A percentile compares a stretch with the other conserved stretches of the same genome.
These are phyloP conservation scores for Platanthera guangdongensis DNA, from an alignment of 106 monocot genomes.

Conservation along the genomic window DNA sequence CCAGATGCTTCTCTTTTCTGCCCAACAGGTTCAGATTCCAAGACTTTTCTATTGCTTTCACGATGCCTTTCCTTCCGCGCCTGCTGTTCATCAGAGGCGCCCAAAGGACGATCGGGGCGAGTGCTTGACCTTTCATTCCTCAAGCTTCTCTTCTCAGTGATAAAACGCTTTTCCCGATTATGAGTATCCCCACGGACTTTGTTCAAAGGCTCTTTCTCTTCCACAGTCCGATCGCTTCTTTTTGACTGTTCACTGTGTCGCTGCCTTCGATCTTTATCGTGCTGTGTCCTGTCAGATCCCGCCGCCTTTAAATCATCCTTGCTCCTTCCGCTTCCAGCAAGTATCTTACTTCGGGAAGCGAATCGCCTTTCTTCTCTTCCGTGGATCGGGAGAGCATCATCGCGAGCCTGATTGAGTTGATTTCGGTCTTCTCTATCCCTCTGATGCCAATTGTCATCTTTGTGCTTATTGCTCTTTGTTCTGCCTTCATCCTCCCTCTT, in stretches of 20 bases:
- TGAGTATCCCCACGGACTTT: conserved; percentile 32
- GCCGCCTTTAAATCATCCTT: conserved; percentile 36
- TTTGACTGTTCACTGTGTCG: conserved; percentile 31
- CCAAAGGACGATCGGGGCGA: conserved; percentile 18
- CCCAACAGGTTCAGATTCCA: conserved; percentile 26
- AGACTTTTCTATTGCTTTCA: conserved; percentile 38
- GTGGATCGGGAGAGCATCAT: conserved; percentile 27
- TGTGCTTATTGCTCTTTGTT: conserved; percentile 50
- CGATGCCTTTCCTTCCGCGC: conserved; percentile 37
- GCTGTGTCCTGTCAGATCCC: conserved; percentile 36
- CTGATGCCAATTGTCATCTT: conserved; percentile 56
- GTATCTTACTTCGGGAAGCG: conserved; percentile 21
- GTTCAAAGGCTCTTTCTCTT: conserved; percentile 25
- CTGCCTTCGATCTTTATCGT: conserved; percentile 25
- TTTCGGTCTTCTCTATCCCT: conserved; percentile 69
- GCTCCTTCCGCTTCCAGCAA: conserved; percentile 32
- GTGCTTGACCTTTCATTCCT: conserved; percentile 40
- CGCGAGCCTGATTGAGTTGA: conserved; percentile 48
- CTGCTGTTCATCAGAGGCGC: conserved; percentile 24
- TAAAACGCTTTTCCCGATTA: conserved; percentile 30
- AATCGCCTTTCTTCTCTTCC: conserved; percentile 58
- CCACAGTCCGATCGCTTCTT: conserved; percentile 23
- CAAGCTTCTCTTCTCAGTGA: conserved; percentile 25
- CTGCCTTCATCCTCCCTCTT: conserved; percentile 45
- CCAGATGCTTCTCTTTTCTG: conserved; percentile 12